Evolutionary conservation across 2,329 filamentous ascomycete genomes (phyloP), one percentile per base, ranked within the genome.

Genomic region (Alternaria arborescens): DNA sequence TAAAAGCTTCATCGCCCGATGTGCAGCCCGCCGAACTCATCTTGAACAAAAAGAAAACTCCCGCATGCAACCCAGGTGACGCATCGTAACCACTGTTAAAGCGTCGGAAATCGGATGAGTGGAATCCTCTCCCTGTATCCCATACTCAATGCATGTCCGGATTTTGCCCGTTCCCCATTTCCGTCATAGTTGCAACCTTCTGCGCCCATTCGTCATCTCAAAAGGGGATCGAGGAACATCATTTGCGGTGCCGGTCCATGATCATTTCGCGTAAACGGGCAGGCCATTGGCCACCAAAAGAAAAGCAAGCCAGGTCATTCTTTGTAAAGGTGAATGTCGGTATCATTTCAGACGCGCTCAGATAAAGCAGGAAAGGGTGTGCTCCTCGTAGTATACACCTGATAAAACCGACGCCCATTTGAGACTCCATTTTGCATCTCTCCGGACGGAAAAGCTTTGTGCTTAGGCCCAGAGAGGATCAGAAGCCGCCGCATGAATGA

Each of bases 291-390:
- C 62, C 73, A 18, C 68, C 66, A 66, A 70, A 72, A 67, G 66
- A 70, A 73, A 75, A 73, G 69, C 67, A 74, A 71, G 70, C 68
- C 69, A 71, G 64, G 72, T 71, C 74, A 75, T 75, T 75, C 69
- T 71, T 67, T 69, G 62, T 55, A 68, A 65, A 66, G 62, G 69
- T 67, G 73, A 74, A 74, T 72, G 75, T 76, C 71, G 71, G 72
- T 74, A 73, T 75, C 75, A 74, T 76, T 77, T 77, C 73, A 73
- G 72, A 72, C 71, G 73, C 76, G 75, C 73, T 74, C 71, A 75
- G 65, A 73, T 71, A 75, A 71, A 70, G 72, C 72, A 74, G 71
- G 66, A 70, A 71, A 60, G 70, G 71, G 72, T 67, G 70, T 72
- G 70, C 71, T 74, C 74, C 65, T 73, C 67, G 71, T 70, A 72